phyloP scores from a whole-genome alignment of 306 rosid genomes.

The Medicago ruthenica region DNA sequence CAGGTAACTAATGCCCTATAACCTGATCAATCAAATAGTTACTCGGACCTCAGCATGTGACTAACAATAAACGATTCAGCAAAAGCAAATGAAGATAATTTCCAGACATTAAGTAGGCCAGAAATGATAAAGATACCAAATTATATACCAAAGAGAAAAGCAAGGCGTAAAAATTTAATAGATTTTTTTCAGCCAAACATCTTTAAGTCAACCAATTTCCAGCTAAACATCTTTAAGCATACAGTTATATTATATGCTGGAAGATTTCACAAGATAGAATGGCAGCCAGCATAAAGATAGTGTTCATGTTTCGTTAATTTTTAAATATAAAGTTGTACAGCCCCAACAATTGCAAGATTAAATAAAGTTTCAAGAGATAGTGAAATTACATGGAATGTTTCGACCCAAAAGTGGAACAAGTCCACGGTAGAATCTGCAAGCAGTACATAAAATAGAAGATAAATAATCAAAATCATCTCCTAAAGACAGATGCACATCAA shows the following conservation, averaged over 20 bases:
- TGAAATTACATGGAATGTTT: conserved; percentile 68
- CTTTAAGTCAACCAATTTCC: too few relatives aligned
- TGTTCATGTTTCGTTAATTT: conserved; percentile 7
- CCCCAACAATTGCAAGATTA: conserved; percentile 30
- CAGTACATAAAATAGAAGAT: conserved; percentile 35
- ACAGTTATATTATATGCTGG: background rate
- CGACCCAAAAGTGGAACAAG: conserved; percentile 69
- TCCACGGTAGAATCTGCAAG: conserved; percentile 71
- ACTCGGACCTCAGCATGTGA: too few relatives aligned
- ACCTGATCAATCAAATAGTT: background rate
- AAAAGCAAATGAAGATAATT: background rate
- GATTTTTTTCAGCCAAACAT: too few relatives aligned
- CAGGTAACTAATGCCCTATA: conserved; percentile 11
- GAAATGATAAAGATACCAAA: background rate
- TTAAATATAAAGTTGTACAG: conserved; percentile 5
- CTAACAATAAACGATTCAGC: conserved; percentile 20
- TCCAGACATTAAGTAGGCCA: too few relatives aligned
- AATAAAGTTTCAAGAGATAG: conserved; percentile 36
- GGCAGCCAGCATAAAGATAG: conserved; percentile 15
- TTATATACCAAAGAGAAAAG: conserved; percentile 19
- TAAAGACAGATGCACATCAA: conserved; percentile 10
- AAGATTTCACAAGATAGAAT: conserved; percentile 2
- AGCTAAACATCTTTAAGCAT: background rate
- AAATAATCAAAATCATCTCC: conserved; percentile 39
- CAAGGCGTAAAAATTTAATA: background rate